Evolutionary conservation across 495 filamentous ascomycete genomes (phyloP).

Genomic region (Xylaria flabelliformis): DNA sequence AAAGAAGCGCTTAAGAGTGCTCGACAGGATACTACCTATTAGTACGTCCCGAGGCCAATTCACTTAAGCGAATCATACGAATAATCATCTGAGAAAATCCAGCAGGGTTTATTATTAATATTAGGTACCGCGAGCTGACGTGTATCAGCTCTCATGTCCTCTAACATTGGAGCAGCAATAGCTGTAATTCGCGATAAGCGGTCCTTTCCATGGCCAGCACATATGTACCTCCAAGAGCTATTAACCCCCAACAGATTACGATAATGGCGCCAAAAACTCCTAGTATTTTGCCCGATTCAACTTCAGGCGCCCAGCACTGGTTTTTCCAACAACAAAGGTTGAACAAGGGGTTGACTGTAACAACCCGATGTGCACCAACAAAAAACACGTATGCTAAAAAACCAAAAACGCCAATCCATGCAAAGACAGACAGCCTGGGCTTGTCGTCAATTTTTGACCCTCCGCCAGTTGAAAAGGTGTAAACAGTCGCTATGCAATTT

Average conservation of each 20-base stretch:
- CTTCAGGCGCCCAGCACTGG: slow-evolving; percentile 4
- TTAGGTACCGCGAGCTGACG: slow-evolving; percentile 40
- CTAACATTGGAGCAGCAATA: slow-evolving; percentile 38
- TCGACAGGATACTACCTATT: background rate
- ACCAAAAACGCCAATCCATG: slow-evolving; percentile 41
- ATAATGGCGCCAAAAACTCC: slow-evolving; percentile 34
- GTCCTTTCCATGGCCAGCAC: slow-evolving; percentile 28
- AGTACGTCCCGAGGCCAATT: background rate
- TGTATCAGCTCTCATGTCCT: slow-evolving; percentile 34
- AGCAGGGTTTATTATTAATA: slow-evolving; percentile 39
- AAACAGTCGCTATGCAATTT: slow-evolving; percentile 62
- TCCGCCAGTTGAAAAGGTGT: slow-evolving; percentile 36
- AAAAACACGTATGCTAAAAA: slow-evolving; percentile 24
- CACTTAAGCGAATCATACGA: background rate
- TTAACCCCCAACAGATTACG: slow-evolving; percentile 28
- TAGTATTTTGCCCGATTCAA: slow-evolving; percentile 20
- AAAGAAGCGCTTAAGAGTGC: background rate
- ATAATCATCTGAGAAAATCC: slow-evolving; percentile 24
- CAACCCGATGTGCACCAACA: slow-evolving; percentile 16
- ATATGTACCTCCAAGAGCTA: slow-evolving; percentile 25
- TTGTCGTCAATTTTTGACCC: slow-evolving; percentile 39
- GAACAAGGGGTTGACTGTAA: background rate
- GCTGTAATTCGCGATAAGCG: slow-evolving; percentile 26
- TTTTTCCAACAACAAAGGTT: background rate
- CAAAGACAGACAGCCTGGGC: slow-evolving; percentile 40